Conservation (phyloP, 2,329 filamentous ascomycete genomes). For the Ophiostoma novo-ulmi region DNA sequence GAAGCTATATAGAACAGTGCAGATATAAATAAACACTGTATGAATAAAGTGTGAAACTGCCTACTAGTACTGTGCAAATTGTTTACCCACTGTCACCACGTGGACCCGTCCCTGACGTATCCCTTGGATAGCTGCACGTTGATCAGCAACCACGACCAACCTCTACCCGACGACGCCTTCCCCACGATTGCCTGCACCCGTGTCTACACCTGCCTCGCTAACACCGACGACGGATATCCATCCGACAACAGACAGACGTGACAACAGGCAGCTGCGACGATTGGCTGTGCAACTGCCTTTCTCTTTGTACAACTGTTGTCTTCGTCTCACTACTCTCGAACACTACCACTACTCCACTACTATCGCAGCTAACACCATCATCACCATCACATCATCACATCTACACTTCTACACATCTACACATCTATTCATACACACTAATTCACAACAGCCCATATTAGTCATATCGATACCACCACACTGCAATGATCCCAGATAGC, state of each 20-base stretch:
- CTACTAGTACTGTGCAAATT: not conserved
- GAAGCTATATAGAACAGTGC: not conserved
- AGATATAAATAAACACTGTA: not conserved
- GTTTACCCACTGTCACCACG: not conserved
- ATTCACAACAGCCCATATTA: too few relatives aligned
- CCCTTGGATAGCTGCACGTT: not conserved
- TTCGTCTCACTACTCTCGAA: not conserved
- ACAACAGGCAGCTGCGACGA: not conserved
- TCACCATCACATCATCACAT: not conserved
- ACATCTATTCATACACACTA: too few relatives aligned
- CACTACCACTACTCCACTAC: too few relatives aligned
- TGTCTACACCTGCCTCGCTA: not conserved
- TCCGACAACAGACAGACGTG: not conserved
- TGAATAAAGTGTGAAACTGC: not conserved
- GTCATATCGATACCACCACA: too few relatives aligned
- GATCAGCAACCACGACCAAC: not conserved
- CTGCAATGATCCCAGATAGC: slow-evolving; percentile 35
- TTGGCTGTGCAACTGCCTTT: not conserved
- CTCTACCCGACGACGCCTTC: too few relatives aligned
- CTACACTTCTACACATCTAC: not conserved
- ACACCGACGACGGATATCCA: not conserved
- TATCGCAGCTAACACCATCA: too few relatives aligned
- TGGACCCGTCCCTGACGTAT: not conserved
- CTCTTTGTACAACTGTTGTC: not conserved
- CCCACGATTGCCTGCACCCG: too few relatives aligned